Percentiles rank a stretch among this genome's conserved stretches.
phyloP scores from a whole-genome alignment of 345 rosid genomes.

The Murraya paniculata region DNA sequence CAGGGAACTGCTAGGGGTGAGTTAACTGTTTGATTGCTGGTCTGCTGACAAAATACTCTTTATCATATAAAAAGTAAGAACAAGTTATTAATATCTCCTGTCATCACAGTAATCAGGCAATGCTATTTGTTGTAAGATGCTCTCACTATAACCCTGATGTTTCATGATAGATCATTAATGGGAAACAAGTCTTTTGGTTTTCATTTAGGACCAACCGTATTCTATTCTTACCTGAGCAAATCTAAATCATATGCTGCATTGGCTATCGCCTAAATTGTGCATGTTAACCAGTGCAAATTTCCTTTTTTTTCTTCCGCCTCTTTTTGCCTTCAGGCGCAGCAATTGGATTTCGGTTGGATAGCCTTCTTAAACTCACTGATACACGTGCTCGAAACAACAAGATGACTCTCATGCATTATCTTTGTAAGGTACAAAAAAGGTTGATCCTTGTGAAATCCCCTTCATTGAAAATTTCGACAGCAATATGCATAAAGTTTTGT shows the following conservation, averaged over 20 bases:
- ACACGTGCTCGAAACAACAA: slow-evolving; percentile 83
- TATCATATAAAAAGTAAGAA: background rate
- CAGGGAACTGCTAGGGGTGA: slow-evolving; percentile 98
- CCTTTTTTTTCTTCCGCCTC: background rate
- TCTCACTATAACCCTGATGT: background rate
- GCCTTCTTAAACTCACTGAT: slow-evolving; percentile 91
- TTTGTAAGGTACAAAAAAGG: slow-evolving; percentile 70
- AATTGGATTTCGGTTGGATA: slow-evolving; percentile 86
- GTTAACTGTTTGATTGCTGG: slow-evolving; percentile 23
- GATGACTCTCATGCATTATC: slow-evolving; percentile 98
- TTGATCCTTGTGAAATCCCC: background rate
- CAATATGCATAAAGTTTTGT: background rate
- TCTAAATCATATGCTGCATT: background rate
- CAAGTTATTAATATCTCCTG: background rate
- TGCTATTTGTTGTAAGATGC: background rate
- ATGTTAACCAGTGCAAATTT: background rate
- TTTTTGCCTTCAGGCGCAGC: slow-evolving; percentile 61
- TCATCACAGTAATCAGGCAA: background rate
- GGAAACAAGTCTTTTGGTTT: background rate
- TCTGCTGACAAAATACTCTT: background rate
- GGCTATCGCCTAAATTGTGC: background rate
- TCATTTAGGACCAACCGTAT: background rate
- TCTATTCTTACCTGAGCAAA: background rate
- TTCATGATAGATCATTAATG: background rate
- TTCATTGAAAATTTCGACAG: background rate